Evolutionary conservation across 305 asterid species (phyloP).

Genomic region (Solanum hybrid): DNA sequence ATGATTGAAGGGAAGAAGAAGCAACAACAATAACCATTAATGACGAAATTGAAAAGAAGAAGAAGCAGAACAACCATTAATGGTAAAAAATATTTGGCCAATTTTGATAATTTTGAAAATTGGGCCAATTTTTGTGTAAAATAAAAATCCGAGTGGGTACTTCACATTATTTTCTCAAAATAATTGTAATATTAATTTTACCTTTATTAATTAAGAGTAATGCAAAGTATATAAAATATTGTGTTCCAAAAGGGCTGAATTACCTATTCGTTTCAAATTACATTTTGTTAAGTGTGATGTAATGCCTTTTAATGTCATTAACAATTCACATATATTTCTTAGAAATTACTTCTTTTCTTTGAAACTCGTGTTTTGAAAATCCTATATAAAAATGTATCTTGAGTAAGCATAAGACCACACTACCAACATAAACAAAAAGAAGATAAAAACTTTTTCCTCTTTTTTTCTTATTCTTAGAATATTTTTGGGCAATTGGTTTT

Average conservation of each 20-base stretch:
- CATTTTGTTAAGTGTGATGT: neutral
- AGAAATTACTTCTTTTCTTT: neutral
- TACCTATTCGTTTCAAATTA: neutral
- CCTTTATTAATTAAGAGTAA: neutral
- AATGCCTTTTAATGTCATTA: neutral
- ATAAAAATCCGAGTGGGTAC: neutral
- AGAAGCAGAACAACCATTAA: neutral
- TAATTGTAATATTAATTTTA: neutral
- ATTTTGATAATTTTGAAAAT: neutral
- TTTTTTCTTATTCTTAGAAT: neutral
- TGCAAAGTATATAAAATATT: neutral
- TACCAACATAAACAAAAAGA: neutral
- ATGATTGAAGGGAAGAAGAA: neutral
- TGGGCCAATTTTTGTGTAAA: neutral
- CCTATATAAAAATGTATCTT: neutral
- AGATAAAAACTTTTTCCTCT: neutral
- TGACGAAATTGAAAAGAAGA: neutral
- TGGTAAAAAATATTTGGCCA: neutral
- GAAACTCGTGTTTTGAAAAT: neutral
- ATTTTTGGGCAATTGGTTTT: neutral
- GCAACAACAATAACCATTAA: neutral
- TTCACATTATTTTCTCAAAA: neutral
- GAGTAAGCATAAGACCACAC: neutral
- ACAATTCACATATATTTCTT: neutral
- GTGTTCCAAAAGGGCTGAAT: neutral